phyloP scores from a whole-genome alignment of 1,284 basidiomycete species.

The Cutaneotrichosporon dermatis region DNA sequence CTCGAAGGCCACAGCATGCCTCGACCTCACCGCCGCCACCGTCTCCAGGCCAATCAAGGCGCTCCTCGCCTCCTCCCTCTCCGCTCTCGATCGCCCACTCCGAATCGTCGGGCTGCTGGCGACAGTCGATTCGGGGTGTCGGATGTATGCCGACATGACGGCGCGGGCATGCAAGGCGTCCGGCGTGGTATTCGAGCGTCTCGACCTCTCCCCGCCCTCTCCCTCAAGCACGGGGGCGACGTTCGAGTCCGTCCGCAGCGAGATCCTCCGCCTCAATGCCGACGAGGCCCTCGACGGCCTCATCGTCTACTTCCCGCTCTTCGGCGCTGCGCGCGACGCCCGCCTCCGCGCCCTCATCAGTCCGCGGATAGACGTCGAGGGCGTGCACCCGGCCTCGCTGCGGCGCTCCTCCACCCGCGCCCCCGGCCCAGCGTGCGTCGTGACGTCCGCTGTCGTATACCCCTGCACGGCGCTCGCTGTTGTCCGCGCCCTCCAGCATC shows the following conservation, averaged over 20 bases:
- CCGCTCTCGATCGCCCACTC: conserved; percentile 17
- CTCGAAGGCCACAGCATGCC: background rate
- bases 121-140: conserved; percentile 25
- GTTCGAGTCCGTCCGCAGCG: conserved; percentile 14
- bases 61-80: conserved; percentile 7
- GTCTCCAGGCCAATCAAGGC: conserved; percentile 16
- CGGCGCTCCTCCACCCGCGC: conserved; percentile 5
- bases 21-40: conserved; percentile 9
- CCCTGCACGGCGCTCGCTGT: conserved; percentile 34
- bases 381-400: conserved; percentile 20
- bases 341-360: conserved; percentile 22
- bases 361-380: conserved; percentile 33
- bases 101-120: conserved; percentile 31
- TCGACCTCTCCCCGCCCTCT: conserved; percentile 4
- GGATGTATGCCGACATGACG: conserved; percentile 28
- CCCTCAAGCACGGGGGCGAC: background rate
- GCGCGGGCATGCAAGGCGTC: conserved; percentile 16
- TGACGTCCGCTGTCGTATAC: conserved; percentile 13
- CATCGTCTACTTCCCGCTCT: conserved; percentile 31
- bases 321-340: conserved; percentile 23
- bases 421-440: conserved; percentile 10
- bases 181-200: conserved; percentile 20
- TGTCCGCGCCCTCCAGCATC: conserved; percentile 22
- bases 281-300: conserved; percentile 27
- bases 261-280: conserved; percentile 18